Evolutionary conservation across 345 rosid genomes (phyloP).

Genomic region (Camelina laxa): DNA sequence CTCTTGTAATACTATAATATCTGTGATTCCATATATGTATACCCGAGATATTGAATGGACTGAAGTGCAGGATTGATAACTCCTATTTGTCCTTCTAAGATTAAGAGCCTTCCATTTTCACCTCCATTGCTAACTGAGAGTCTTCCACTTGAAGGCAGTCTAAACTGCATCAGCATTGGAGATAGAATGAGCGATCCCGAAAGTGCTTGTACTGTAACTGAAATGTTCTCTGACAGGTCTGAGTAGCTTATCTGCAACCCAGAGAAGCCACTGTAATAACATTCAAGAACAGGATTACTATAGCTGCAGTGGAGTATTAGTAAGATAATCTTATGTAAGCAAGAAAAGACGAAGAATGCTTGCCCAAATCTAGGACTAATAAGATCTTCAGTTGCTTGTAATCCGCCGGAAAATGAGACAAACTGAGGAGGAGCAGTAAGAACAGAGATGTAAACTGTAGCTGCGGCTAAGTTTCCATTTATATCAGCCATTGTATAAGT

Average conservation of each 20-base stretch:
- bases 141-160: constrained; percentile 59
- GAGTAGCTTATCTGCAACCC: constrained; percentile 78
- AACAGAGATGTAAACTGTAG: constrained; percentile 59
- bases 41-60: constrained; percentile 89
- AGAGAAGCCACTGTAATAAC: constrained; percentile 63
- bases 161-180: constrained; percentile 71
- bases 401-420: constrained; percentile 59
- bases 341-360: constrained; percentile 7
- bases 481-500: constrained; percentile 66
- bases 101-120: constrained; percentile 52
- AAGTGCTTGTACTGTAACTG: constrained; percentile 62
- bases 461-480: constrained; percentile 68
- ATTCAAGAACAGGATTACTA: constrained; percentile 24
- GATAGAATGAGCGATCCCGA: constrained; percentile 63
- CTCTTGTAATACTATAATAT: background rate
- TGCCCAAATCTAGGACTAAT: constrained; percentile 79
- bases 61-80: constrained; percentile 71
- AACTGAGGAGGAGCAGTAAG: constrained; percentile 88
- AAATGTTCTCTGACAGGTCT: constrained; percentile 66
- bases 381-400: constrained; percentile 81
- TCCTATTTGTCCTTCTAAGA: constrained; percentile 66
- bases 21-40: constrained; percentile 34
- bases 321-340: background rate
- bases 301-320: background rate
- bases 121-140: constrained; percentile 53